Conservation (phyloP, 176 grass and related monocot genomes). For the Eremochloa ophiuroides region DNA sequence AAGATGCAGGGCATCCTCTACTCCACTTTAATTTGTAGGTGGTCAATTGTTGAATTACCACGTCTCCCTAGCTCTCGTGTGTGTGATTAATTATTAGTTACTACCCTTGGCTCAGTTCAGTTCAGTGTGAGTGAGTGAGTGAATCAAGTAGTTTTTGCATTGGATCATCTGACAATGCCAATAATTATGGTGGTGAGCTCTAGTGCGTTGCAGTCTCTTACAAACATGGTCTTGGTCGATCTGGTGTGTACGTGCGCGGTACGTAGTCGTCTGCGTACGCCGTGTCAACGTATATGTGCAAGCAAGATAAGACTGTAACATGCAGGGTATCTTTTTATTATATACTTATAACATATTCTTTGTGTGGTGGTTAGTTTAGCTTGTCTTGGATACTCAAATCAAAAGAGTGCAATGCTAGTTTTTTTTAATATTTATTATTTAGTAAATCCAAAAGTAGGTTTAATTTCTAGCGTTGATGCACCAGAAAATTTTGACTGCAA, state of each 20-base stretch:
- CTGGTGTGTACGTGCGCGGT: neutral
- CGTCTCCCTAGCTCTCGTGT: neutral
- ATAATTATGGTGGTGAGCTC: neutral
- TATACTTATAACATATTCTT: neutral
- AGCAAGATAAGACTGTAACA: too few relatives aligned
- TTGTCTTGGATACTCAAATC: neutral
- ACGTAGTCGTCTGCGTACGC: neutral
- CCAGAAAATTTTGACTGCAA: too few relatives aligned
- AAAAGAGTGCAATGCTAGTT: neutral
- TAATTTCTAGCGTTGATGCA: too few relatives aligned
- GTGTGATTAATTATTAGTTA: neutral
- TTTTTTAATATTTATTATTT: too few relatives aligned
- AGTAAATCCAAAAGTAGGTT: too few relatives aligned
- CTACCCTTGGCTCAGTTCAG: neutral
- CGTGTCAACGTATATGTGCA: neutral
- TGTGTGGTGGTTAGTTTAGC: neutral
- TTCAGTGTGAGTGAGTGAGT: neutral
- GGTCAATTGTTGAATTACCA: constrained; percentile 14
- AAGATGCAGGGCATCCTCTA: neutral
- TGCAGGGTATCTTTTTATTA: neutral
- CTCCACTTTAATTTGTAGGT: too few relatives aligned
- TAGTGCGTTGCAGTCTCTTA: too few relatives aligned
- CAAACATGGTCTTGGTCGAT: too few relatives aligned
- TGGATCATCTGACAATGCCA: neutral
- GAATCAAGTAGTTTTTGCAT: neutral